phyloP scores from a whole-genome alignment of 495 filamentous ascomycete genomes.

The Clohesyomyces aquaticus region DNA sequence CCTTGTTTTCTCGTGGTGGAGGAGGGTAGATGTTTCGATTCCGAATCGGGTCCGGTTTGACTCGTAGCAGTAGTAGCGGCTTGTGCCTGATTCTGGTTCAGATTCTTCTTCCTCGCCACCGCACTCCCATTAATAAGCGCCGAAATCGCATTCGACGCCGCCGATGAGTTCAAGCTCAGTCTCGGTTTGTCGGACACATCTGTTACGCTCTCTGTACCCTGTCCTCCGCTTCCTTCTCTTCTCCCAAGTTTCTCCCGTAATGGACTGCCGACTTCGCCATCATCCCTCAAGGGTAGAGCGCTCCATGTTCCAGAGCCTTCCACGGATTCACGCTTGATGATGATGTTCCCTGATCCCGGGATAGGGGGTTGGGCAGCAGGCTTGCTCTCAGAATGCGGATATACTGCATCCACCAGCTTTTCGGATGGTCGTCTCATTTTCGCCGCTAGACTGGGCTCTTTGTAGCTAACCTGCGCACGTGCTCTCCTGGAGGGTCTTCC shows the following conservation, averaged over 20 bases:
- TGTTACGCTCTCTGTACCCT: neutral
- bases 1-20: neutral
- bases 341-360: constrained; percentile 10
- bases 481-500: constrained; percentile 45
- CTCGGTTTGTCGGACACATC: too few relatives aligned
- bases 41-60: neutral
- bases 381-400: constrained; percentile 29
- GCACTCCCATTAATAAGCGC: constrained; percentile 16
- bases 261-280: constrained; percentile 33
- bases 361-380: constrained; percentile 31
- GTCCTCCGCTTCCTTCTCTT: constrained; percentile 15
- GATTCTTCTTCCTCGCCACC: neutral
- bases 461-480: constrained; percentile 48
- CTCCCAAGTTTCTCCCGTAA: constrained; percentile 33
- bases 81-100: too few relatives aligned
- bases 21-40: too few relatives aligned
- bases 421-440: constrained; percentile 51
- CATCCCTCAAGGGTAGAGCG: constrained; percentile 15
- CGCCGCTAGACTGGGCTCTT: constrained; percentile 46
- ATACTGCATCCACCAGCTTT: constrained; percentile 48
- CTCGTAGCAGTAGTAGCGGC: neutral
- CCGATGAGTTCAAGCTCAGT: constrained; percentile 35
- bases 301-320: constrained; percentile 32
- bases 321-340: constrained; percentile 26
- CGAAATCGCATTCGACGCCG: constrained; percentile 31